Base-by-base conservation (phyloP, 164 flowering plant species). In the Vitis labrusca region DNA sequence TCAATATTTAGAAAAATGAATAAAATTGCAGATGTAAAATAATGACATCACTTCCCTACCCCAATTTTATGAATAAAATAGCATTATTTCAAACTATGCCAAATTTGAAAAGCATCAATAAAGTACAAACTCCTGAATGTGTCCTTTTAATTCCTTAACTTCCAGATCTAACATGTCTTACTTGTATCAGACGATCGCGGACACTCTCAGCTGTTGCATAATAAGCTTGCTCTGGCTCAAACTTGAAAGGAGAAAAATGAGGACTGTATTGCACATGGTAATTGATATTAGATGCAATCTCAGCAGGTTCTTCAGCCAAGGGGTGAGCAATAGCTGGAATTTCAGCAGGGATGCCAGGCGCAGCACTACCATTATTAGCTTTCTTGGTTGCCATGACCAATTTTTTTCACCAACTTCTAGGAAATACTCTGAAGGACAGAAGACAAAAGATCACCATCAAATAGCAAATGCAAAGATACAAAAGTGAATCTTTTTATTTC, bases 221-320 rank as follows among this genome's bases (percentile, higher is more conserved):
- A 78, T 67, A 92, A 1, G 97, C 97, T 74, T 92, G 97, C 81
- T 92, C 99, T 1, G 91, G 88, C 79, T 91, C 92, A 63, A 92
- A 91, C 85, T 91, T 92, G 76, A 85, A 77, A 19, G 95, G 97
- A 9, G 97, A 92, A 67, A 94, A 94, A 81, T 94, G 99, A 71
- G 97, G 97, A 73, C 82, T 89, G 70, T 79, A 91, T n/a, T 64
- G 79, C 11, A 93, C 92, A 67, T 94, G 97, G 70, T 89, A 94
- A 65, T 76, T 88, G 81, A 94, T 94, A 67, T 92, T 92, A 2
- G 92, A 81, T 1, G 97, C 97, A 48, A 94, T 86, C 44, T 86
- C 91, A 12, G 77, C 44, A 7, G 97, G 79, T n/a, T 84, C 82
- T 60, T 82, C 85, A 0, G 95, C 85, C 69, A 82, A 67, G 0